A percentile compares a stretch with the other conserved stretches of the same genome.
Evolutionary conservation across 495 filamentous ascomycete genomes (phyloP).

Genomic region (Saxispiralis lemnorum): DNA sequence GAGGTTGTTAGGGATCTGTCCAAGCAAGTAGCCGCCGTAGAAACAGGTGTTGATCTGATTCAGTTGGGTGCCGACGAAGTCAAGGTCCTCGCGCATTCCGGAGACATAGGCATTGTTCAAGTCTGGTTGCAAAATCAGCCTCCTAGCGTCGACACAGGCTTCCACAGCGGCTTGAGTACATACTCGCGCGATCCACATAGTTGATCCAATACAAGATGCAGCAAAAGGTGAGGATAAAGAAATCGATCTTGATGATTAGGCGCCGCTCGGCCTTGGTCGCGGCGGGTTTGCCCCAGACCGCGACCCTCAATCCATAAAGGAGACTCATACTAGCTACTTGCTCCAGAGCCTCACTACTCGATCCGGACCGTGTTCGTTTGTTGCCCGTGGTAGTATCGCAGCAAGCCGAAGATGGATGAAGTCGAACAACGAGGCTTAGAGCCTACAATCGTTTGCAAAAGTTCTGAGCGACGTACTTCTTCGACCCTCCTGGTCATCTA

Average conservation of each 20-base stretch:
- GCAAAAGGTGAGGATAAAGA: conserved; percentile 7
- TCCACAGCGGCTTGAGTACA: neutral
- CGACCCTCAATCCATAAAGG: neutral
- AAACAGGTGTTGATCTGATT: conserved; percentile 13
- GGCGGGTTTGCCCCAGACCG: conserved; percentile 6
- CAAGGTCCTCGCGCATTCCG: conserved; percentile 8
- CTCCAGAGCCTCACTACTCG: too few relatives aligned
- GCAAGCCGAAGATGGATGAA: too few relatives aligned
- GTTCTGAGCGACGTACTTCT: too few relatives aligned
- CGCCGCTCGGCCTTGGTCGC: conserved; percentile 4
- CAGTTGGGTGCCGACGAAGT: conserved; percentile 5
- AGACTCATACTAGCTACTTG: neutral
- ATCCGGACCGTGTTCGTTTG: too few relatives aligned
- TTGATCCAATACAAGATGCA: conserved; percentile 1
- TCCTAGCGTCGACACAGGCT: neutral
- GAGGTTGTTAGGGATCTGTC: conserved; percentile 26
- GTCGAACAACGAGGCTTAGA: too few relatives aligned
- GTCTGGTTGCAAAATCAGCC: neutral
- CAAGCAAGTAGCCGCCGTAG: conserved; percentile 4
- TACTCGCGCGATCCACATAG: neutral
- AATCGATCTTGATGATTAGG: conserved; percentile 7
- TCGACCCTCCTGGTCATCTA: too few relatives aligned
- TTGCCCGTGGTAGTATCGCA: too few relatives aligned
- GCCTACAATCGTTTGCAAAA: too few relatives aligned
- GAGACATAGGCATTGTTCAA: conserved; percentile 13